A percentile compares a stretch with the other conserved stretches of the same genome.
These are phyloP conservation scores for Silene noctiflora DNA, from an alignment of 179 eudicot species.

Conservation along the genomic window DNA sequence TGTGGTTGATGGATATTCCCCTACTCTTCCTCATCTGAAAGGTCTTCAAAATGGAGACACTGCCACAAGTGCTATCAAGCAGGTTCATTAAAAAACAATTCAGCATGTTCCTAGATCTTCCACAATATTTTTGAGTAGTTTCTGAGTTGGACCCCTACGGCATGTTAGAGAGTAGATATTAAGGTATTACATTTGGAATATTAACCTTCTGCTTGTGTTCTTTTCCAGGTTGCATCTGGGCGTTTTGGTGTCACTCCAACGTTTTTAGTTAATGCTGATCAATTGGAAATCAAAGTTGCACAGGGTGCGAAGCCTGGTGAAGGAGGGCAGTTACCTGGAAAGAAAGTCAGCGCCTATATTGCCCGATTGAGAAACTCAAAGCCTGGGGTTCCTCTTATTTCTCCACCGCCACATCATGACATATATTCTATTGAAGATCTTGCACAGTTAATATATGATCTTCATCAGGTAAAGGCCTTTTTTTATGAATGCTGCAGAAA, in stretches of 20 bases:
- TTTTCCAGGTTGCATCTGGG: conserved; percentile 94
- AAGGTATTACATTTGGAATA: conserved; percentile 1
- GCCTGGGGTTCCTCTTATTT: conserved; percentile 99
- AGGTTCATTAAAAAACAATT: conserved; percentile 40
- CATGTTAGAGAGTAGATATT: neutral
- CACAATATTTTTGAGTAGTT: neutral
- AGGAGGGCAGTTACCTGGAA: conserved; percentile 98
- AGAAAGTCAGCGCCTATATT: conserved; percentile 99
- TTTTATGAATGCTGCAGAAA: conserved; percentile 1
- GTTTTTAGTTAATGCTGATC: conserved; percentile 94
- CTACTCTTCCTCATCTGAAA: conserved; percentile 95
- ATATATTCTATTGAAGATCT: conserved; percentile 99
- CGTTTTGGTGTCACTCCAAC: conserved; percentile 99
- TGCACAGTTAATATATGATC: conserved; percentile 95
- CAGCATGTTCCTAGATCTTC: conserved; percentile 13
- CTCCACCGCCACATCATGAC: conserved; percentile 99
- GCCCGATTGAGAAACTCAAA: conserved; percentile 96
- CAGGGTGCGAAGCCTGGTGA: conserved; percentile 99
- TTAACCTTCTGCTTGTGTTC: conserved; percentile 5
- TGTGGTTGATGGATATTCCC: conserved; percentile 98
- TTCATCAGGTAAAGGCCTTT: conserved; percentile 72
- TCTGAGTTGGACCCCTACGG: neutral
- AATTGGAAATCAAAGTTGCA: conserved; percentile 96
- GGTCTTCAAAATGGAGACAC: conserved; percentile 99
- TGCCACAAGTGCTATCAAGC: conserved; percentile 99